Percentiles rank a stretch among this genome's conserved stretches.
phyloP scores from a whole-genome alignment of 805 yeast species.

The Barnettozyma botsteinii region DNA sequence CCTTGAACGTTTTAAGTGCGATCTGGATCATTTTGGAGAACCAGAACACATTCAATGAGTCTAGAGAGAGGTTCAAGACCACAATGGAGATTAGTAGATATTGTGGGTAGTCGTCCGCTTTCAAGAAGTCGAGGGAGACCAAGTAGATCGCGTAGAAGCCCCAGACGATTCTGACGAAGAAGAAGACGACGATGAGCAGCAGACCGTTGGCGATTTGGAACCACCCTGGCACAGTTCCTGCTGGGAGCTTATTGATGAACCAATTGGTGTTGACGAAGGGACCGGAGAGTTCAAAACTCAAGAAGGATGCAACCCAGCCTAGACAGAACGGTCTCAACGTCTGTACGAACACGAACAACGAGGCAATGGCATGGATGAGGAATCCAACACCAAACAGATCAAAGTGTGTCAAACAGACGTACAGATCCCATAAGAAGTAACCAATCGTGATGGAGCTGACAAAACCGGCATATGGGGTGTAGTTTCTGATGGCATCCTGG shows the following conservation, averaged over 20 bases:
- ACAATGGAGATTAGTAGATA: conserved; percentile 47
- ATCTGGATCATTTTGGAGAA: conserved; percentile 77
- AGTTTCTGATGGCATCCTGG: conserved; percentile 55
- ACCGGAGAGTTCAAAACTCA: conserved; percentile 82
- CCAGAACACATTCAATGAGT: conserved; percentile 76
- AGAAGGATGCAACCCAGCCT: conserved; percentile 77
- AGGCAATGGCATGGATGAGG: conserved; percentile 76
- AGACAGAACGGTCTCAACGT: conserved; percentile 70
- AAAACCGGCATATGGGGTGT: conserved; percentile 70
- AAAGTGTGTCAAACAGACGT: conserved; percentile 59
- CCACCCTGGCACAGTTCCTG: conserved; percentile 51
- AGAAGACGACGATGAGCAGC: conserved; percentile 61
- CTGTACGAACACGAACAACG: conserved; percentile 63
- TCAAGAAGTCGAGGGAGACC: conserved; percentile 40
- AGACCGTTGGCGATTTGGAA: conserved; percentile 66
- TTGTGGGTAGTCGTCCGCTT: conserved; percentile 39
- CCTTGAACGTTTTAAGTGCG: conserved; percentile 48
- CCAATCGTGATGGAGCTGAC: conserved; percentile 72
- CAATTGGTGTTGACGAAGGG: conserved; percentile 95
- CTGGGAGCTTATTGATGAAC: conserved; percentile 77
- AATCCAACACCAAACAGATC: conserved; percentile 76
- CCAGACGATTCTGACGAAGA: conserved; percentile 76
- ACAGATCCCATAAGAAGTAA: conserved; percentile 87
- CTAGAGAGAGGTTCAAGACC: conserved; percentile 54
- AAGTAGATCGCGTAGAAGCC: conserved; percentile 68